These are phyloP conservation scores for Didymella sp. DNA, from an alignment of 2,329 filamentous ascomycete genomes.

Conservation along the genomic window DNA sequence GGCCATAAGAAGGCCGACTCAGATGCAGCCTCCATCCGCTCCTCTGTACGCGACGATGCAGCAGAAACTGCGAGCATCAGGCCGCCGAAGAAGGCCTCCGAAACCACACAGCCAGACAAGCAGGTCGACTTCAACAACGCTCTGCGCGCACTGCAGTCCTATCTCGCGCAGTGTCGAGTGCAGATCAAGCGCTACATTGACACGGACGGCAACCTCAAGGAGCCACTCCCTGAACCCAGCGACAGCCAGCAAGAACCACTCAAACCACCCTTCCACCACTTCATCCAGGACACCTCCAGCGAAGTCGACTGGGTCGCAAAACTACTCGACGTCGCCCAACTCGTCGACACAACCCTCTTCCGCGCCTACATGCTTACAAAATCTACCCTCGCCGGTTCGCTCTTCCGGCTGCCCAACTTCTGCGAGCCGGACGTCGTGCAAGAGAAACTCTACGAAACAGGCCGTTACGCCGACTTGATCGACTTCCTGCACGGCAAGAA, in stretches of 20 bases:
- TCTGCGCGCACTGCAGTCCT: constrained; percentile 82
- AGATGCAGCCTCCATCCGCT: constrained; percentile 65
- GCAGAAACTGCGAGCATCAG: constrained; percentile 65
- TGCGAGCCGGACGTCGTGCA: constrained; percentile 96
- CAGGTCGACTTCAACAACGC: constrained; percentile 74
- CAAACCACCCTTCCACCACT: constrained; percentile 54
- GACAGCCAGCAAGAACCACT: constrained; percentile 48
- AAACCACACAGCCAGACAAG: constrained; percentile 58
- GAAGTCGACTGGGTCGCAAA: constrained; percentile 69
- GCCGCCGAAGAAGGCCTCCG: constrained; percentile 50
- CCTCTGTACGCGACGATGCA: constrained; percentile 61
- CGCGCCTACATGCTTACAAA: constrained; percentile 92
- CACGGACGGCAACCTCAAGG: constrained; percentile 65
- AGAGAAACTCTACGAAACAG: constrained; percentile 85
- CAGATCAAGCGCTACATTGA: constrained; percentile 67
- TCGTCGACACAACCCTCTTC: constrained; percentile 95
- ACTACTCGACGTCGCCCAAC: constrained; percentile 75
- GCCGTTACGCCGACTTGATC: constrained; percentile 91
- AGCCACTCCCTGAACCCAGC: constrained; percentile 59
- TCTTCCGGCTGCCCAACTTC: constrained; percentile 96
- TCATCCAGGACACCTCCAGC: constrained; percentile 46
- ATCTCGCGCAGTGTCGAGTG: constrained; percentile 82
- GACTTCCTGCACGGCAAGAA: constrained; percentile 97
- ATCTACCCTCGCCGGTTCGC: constrained; percentile 81
- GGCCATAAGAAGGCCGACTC: constrained; percentile 56